Conservation (phyloP, 2,329 filamentous ascomycete genomes). For the Arthrobotrys musiformis region DNA sequence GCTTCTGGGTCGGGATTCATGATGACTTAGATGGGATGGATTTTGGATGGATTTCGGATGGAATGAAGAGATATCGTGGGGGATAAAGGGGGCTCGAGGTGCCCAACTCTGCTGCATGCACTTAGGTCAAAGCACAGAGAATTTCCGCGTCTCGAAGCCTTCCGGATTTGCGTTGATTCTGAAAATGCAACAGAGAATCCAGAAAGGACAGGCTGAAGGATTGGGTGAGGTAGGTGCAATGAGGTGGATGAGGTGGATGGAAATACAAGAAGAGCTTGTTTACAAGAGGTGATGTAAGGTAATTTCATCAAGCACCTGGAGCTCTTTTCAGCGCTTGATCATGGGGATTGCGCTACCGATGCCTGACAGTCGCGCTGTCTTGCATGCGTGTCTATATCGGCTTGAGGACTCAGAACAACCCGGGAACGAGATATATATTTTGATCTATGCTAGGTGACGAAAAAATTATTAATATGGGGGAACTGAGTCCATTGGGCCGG, state of each 20-base stretch:
- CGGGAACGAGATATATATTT: background rate
- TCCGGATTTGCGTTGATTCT: background rate
- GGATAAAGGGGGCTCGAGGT: background rate
- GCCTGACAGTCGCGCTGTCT: background rate
- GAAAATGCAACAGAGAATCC: background rate
- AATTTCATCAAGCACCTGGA: background rate
- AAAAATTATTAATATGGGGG: background rate
- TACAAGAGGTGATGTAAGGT: background rate
- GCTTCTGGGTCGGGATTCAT: background rate
- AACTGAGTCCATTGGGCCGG: background rate
- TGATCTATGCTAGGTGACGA: too few species aligned
- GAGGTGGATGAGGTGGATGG: too few species aligned
- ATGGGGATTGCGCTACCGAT: background rate
- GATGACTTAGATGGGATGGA: background rate
- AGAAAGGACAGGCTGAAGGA: background rate
- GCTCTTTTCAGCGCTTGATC: background rate
- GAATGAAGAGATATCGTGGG: background rate
- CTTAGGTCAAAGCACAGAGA: background rate
- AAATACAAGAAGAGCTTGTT: background rate
- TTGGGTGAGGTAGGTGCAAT: background rate
- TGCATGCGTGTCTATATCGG: background rate
- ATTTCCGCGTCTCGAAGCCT: background rate
- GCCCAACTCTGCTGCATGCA: background rate
- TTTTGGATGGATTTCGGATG: background rate
- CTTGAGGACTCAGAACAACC: background rate